These are phyloP conservation scores for Trichopus zeylanicus DNA, from an alignment of 116 monocot species.

Conservation along the genomic window DNA sequence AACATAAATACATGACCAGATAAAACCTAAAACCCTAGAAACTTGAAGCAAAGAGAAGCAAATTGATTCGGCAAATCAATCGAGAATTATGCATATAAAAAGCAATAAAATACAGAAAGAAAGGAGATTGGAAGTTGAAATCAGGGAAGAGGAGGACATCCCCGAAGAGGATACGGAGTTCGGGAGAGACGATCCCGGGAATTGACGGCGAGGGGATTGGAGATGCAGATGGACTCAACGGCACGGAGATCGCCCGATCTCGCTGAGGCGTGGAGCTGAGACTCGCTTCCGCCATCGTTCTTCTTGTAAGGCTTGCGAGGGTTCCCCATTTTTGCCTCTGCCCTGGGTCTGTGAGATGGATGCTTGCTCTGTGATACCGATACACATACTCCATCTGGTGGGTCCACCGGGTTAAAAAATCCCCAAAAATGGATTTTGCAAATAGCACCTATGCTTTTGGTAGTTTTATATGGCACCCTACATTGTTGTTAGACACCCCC, in stretches of 20 bases:
- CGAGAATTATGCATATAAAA: no score
- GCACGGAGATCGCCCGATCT: constrained; percentile 53
- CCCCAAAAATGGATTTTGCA: no score
- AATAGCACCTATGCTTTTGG: no score
- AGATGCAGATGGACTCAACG: constrained; percentile 49
- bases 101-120: background rate
- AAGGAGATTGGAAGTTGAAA: background rate
- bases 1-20: background rate
- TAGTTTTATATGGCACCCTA: no score
- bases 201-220: constrained; percentile 72
- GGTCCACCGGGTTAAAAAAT: no score
- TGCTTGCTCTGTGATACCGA: no score
- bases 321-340: constrained; percentile 35
- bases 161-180: constrained; percentile 76
- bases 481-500: no score
- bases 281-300: constrained; percentile 21
- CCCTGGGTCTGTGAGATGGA: background rate
- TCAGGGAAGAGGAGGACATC: background rate
- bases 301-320: constrained; percentile 15
- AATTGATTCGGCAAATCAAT: background rate
- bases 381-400: no score
- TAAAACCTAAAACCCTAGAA: background rate
- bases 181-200: constrained; percentile 82
- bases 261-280: constrained; percentile 67
- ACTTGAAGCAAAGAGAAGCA: background rate